Base-by-base conservation (phyloP, 1,139 yeast species). In the Petasospora rhodanensis region DNA sequence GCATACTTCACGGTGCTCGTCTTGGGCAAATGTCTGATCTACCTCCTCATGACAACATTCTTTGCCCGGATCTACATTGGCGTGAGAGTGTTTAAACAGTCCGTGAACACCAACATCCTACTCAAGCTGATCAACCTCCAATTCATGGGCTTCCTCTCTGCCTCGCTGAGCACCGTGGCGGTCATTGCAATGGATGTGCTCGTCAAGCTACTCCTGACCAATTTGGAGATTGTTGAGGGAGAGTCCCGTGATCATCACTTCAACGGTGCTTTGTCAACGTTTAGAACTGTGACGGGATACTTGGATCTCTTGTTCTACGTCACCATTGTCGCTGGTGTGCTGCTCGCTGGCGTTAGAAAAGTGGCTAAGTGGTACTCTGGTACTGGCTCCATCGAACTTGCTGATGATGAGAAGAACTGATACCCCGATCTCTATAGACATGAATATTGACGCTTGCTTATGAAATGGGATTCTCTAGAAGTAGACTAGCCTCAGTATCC, bases 51-150 rank as follows among this genome's bases (percentile, higher is more conserved):
- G 28, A 5, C 35, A 2, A 37, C 40, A 1, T 47, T 49, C 34
- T 39, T 43, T 22, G 28, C 37, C 10, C 40, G 51, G 29, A 29
- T 45, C 16, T 49, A 49, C 24, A 40, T 47, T 22, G 52, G 53
- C 4, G 14, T 45, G 9, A 44, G 37, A 22, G 34, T 48, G 3
- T 45, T 49, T 20, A 24, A 37, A 18, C 28, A 29, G 15, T 13
- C 28, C 3, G 39, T 44, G 3, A 40, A 37, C 16, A 38, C 47
- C 13, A 42, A 39, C n/a, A 28, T 45, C 13, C 14, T 49, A 10
- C 27, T 43, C 10, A 46, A 45, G 22, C 24, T 49, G 15, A 28
- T 46, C 16, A 42, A 46, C 29, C 18, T 41, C 7, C 53, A 49
- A 19, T 49, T 49, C 28, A 35, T 38, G 26, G 51, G 51, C 1